These are phyloP conservation scores for Mesostigma viride DNA, from an alignment of 139 green algal genomes.

Conservation along the genomic window DNA sequence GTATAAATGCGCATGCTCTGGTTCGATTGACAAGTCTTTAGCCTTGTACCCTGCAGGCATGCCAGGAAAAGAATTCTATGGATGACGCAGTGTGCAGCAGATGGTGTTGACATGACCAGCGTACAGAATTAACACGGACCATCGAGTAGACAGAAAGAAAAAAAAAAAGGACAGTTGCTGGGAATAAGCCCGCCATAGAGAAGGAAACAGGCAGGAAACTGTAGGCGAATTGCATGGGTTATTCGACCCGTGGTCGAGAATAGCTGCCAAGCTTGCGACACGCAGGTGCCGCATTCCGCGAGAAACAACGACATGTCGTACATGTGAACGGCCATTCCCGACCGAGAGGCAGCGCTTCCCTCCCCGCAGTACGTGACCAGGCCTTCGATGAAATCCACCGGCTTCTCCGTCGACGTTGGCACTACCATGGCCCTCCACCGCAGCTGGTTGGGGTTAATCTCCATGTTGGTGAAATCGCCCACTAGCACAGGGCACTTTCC, in stretches of 20 bases:
- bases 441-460: slow-evolving; percentile 83
- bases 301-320: slow-evolving; percentile 38
- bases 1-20: too few species aligned
- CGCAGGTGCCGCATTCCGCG: not conserved
- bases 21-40: too few species aligned
- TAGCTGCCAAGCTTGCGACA: too few species aligned
- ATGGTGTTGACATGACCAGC: not conserved
- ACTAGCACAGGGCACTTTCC: slow-evolving; percentile 23
- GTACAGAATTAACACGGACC: not conserved
- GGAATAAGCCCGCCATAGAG: too few species aligned
- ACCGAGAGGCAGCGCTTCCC: slow-evolving; percentile 59
- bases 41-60: too few species aligned
- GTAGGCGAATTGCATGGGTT: too few species aligned
- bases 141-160: too few species aligned
- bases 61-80: too few species aligned
- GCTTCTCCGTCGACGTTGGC: slow-evolving; percentile 8
- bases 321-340: slow-evolving; percentile 83
- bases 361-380: slow-evolving; percentile 73
- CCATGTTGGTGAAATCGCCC: slow-evolving; percentile 44
- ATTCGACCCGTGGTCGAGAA: too few species aligned
- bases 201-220: too few species aligned
- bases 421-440: slow-evolving; percentile 67
- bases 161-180: too few species aligned
- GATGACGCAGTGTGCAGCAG: too few species aligned
- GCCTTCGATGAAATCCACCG: slow-evolving; percentile 69